Evolutionary conservation across 495 filamentous ascomycete genomes (phyloP), one percentile per base, ranked within the genome.

Genomic region (Rhizodiscina lignyota): DNA sequence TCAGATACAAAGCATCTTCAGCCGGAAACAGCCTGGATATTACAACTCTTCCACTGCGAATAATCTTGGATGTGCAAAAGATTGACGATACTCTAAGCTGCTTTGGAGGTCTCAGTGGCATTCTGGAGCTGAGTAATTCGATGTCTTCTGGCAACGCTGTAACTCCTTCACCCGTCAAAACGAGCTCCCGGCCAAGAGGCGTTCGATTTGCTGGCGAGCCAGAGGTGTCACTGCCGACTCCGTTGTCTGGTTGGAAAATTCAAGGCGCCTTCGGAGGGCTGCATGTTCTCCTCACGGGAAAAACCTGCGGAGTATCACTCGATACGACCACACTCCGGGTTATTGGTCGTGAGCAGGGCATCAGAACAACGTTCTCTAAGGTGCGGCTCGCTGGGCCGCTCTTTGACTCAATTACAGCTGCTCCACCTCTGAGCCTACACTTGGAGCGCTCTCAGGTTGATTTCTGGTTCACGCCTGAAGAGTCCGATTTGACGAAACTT

Each of bases 41-140:
- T 27, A 13, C 8, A 27, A 13, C 13, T 27, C 67, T 64, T n/a
- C 92, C 85, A 2, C 63, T 89, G 11, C 84, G 87, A 2, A 53
- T 96, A 1, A 72, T 77, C 36, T 39, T 96, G 19, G 81, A 96
- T 54, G 61, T 94, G 8, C 76, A 77, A 41, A 72, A 68, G 26
- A 48, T 96, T 10, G 91, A 99, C 43, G 87, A 93, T 34, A 79
- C 78, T 3, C 69, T 96, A 34, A 69, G 72, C 21, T 85, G 81
- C 66, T 81, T 94, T 49, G 91, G 89, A 12, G 91, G 91, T 0
- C 60, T 99, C 15, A 94, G 87, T 49, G 83, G 83, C 40, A 79
- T 99, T 30, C 58, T 99, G 21, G 87, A 85, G 42, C 68, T 92
- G 42, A 76, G 84, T 34, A 82, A 69, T 43, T 94, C 86, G 1